These are phyloP conservation scores for Incumbomyces lentus DNA, from an alignment of 2,329 filamentous ascomycete genomes.

Conservation along the genomic window DNA sequence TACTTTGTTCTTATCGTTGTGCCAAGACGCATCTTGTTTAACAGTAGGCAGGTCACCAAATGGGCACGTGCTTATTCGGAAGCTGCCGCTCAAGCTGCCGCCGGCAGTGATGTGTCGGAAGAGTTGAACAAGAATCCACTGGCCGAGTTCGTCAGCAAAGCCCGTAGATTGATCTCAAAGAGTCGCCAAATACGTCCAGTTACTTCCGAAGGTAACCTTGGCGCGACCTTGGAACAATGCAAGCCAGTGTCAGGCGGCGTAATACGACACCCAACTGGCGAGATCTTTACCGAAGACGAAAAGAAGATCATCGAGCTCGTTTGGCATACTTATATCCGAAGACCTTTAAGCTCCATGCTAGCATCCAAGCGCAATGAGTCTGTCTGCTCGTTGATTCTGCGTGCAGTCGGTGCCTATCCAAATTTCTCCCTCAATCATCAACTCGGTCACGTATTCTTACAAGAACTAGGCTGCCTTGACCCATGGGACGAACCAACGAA, in stretches of 20 bases:
- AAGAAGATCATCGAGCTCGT: slow-evolving; percentile 39
- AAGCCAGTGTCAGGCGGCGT: slow-evolving; percentile 21
- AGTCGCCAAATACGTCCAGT: slow-evolving; percentile 34
- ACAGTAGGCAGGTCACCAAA: slow-evolving; percentile 39
- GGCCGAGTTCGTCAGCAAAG: slow-evolving; percentile 34
- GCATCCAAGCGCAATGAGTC: slow-evolving; percentile 19
- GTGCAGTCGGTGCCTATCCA: slow-evolving; percentile 46
- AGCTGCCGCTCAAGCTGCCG: slow-evolving; percentile 30
- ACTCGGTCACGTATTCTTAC: slow-evolving; percentile 43
- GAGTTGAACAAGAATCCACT: slow-evolving; percentile 29
- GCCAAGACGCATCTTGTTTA: slow-evolving; percentile 39
- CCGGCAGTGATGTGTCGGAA: slow-evolving; percentile 19
- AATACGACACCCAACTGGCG: slow-evolving; percentile 20
- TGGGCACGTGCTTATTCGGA: slow-evolving; percentile 51
- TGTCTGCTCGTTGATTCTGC: slow-evolving; percentile 45
- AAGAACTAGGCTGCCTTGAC: slow-evolving; percentile 51
- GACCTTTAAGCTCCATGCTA: slow-evolving; percentile 31
- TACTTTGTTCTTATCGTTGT: slow-evolving; percentile 27
- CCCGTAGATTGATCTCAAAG: slow-evolving; percentile 30
- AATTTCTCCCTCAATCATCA: slow-evolving; percentile 27
- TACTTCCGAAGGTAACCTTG: slow-evolving; percentile 32
- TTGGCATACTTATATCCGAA: slow-evolving; percentile 34
- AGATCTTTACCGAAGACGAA: slow-evolving; percentile 40
- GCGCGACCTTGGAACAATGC: slow-evolving; percentile 28
- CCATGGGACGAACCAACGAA: slow-evolving; percentile 36